A percentile compares a stretch with the other conserved stretches of the same genome.
These are phyloP conservation scores for Tephrocybe sp. DNA, from an alignment of 768 basidiomycete genomes.

Conservation along the genomic window DNA sequence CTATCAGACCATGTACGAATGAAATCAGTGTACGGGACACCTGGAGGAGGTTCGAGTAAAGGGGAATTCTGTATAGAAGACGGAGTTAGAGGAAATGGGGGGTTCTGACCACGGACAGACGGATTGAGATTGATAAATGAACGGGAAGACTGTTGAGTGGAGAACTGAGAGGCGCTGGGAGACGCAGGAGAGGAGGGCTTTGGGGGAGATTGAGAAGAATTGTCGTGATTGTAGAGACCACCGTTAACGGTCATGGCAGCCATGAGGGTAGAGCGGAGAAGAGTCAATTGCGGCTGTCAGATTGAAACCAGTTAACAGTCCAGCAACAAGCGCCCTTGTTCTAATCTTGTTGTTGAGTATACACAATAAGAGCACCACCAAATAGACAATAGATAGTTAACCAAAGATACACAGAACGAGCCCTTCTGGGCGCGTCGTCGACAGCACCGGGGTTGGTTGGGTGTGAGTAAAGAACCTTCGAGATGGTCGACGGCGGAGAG, in stretches of 20 bases:
- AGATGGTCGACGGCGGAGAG: slow-evolving; percentile 1
- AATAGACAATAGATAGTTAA: neutral
- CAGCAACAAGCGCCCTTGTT: neutral
- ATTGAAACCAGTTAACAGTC: neutral
- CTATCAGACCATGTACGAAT: slow-evolving; percentile 69
- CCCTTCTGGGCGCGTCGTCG: neutral
- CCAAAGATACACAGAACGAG: neutral
- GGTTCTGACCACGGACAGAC: slow-evolving; percentile 37
- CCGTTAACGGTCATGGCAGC: slow-evolving; percentile 15
- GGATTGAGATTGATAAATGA: slow-evolving; percentile 38
- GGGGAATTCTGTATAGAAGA: slow-evolving; percentile 25
- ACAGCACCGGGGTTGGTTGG: neutral
- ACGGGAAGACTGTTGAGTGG: slow-evolving; percentile 32
- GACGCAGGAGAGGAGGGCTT: slow-evolving; percentile 44
- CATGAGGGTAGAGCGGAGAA: slow-evolving; percentile 10
- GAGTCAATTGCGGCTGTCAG: neutral
- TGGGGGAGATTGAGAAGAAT: slow-evolving; percentile 21
- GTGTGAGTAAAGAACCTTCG: neutral
- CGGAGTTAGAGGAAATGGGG: slow-evolving; percentile 39
- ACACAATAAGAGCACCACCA: neutral
- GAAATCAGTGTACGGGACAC: slow-evolving; percentile 58
- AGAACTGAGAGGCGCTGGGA: slow-evolving; percentile 33
- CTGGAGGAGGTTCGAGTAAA: slow-evolving; percentile 55
- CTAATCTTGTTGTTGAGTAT: neutral
- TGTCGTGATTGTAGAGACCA: slow-evolving; percentile 15